Base-by-base conservation (phyloP, 345 rosid genomes). In the Lepidium africanum region DNA sequence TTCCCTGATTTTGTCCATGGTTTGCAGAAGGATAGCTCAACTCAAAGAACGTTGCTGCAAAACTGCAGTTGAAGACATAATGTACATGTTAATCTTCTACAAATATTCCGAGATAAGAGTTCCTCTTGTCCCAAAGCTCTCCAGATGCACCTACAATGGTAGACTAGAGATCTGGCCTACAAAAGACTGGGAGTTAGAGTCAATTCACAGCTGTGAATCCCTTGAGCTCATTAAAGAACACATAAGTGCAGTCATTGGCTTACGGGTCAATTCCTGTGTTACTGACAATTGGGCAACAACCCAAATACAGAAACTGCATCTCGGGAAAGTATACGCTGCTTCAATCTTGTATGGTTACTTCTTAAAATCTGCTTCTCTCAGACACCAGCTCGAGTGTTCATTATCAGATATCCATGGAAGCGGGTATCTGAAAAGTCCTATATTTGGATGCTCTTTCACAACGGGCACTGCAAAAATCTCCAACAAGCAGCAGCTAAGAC, bases 101-200 rank as follows among this genome's bases (percentile, higher is more conserved):
- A 91, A 87, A 65, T 94, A 86, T 82, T 87, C 96, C 0, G 97
- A 94, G 76, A 77, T 86, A 74, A 82, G 85, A 76, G 99, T 86
- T 36, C 95, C 85, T 21, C 73, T 94, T 65, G 86, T 89, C 65
- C 99, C 99, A 7, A 91, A 82, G 84, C 95, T 94, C 58, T 85
- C 92, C 7, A 81, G 82, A 40, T 91, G 99, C 79, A 82, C 84
- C 36, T 88, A 86, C 64, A 94, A 91, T 60, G 79, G 85, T 16
- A 84, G 99, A 63, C 90, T 94, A 16, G 97, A 89, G 83, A 91
- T 91, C 66, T 84, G 83, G 84, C 99, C 95, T 25, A 41, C 95
- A 3, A 94, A 87, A 80, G 89, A 87, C 82, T 94, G 96, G 95
- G 96, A 89, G 69, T 69, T 94, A 10, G 97, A 94, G 71, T 94